A percentile compares a stretch with the other conserved stretches of the same genome.
These are phyloP conservation scores for Phaeosphaeriaceae sp. DNA, from an alignment of 2,329 filamentous ascomycete species.

Conservation along the genomic window DNA sequence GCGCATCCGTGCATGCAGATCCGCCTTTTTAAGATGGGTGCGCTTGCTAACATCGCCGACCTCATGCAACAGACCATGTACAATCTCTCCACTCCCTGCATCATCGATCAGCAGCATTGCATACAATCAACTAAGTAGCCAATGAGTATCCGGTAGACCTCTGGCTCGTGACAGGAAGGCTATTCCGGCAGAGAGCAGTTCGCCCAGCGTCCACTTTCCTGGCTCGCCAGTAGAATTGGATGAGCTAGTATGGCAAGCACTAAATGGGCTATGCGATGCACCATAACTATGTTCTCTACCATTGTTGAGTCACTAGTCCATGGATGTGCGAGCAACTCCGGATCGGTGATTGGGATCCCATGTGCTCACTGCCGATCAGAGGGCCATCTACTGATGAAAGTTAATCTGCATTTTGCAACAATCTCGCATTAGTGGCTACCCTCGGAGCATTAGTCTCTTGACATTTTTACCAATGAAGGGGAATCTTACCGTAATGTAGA, in stretches of 20 bases:
- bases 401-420: not conserved
- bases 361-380: no score
- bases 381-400: no score
- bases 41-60: conserved; percentile 14
- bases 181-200: no score
- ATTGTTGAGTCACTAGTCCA: no score
- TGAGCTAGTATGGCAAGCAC: no score
- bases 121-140: not conserved
- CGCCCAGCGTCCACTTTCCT: no score
- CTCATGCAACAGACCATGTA: not conserved
- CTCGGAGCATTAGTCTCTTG: not conserved
- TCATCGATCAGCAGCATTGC: conserved; percentile 18
- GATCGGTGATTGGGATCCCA: no score
- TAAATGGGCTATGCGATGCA: no score
- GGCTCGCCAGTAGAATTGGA: no score
- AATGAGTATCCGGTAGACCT: conserved; percentile 3
- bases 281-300: no score
- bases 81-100: conserved; percentile 3
- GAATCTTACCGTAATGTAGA: not conserved
- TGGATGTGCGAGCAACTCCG: no score
- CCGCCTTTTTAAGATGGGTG: not conserved
- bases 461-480: not conserved
- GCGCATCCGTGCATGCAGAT: conserved; percentile 3
- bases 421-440: conserved; percentile 2
- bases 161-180: not conserved